Evolutionary conservation across 805 yeast genomes (phyloP), one percentile per base, ranked within the genome.

Genomic region (Candida rishiriensis): DNA sequence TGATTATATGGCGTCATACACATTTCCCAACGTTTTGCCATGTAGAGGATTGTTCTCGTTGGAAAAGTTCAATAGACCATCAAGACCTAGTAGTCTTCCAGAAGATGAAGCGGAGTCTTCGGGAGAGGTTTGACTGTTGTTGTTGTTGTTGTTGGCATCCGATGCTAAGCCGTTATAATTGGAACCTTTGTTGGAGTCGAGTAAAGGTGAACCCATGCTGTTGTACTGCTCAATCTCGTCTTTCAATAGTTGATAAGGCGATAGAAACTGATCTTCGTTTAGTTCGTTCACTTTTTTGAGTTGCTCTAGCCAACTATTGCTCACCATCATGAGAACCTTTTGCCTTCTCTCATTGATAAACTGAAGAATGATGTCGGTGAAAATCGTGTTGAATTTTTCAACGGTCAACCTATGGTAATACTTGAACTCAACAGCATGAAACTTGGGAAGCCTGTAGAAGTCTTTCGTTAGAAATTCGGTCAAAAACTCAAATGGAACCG

Each of bases 381-480:
- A 55, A 17, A 66, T 65, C 8, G 51, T 36, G 48, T 61, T 64
- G 33, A 66, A 54, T 41, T 63, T 65, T 34, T 66, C 68, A 33
- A 60, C 50, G 16, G 68, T 63, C 7, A 66, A 42, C 33, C 57
- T 51, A 41, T 59, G 53, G 43, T 59, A 77, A 57, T 78, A 78
- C 50, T 68, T 75, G 56, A 70, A 78, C 54, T 78, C 83, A 44
- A 66, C 61, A 47, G 78, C 77, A 37, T 77, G 55, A 68, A 89
- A 88, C 36, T 71, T 71, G 8, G 96, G 96, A 41, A 85, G 66
- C 41, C 72, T 73, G 54, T 78, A 81, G 42, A 87, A 70, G 41
- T 83, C 65, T 38, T 66, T 63, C 1, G 88, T 76, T 39, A 87
- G 76, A 35, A 65, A 63, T 42, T 71, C 73, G 58, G 81, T 80